Conservation (phyloP, 495 filamentous ascomycete species). For the Mytilinidion resinicola region DNA sequence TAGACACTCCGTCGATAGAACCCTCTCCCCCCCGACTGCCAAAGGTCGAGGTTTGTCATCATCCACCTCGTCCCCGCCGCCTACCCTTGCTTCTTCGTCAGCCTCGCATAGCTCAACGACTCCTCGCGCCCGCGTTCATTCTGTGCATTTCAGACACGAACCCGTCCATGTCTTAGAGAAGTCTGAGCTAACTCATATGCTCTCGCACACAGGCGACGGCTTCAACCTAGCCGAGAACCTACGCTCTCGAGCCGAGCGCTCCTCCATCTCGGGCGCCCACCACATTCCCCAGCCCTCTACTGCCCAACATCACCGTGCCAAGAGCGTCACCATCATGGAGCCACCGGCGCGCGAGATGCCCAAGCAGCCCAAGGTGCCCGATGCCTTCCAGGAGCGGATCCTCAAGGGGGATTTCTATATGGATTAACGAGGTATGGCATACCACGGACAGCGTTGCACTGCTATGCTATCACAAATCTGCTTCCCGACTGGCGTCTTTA, state of each 20-base stretch:
- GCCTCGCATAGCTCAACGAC: neutral
- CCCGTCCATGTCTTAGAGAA: slow-evolving; percentile 33
- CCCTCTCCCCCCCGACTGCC: slow-evolving; percentile 41
- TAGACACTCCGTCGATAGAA: slow-evolving; percentile 34
- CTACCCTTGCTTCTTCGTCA: slow-evolving; percentile 32
- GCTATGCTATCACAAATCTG: too few species aligned
- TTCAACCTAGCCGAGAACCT: slow-evolving; percentile 95
- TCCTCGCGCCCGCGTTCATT: slow-evolving; percentile 8
- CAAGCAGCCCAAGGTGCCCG: slow-evolving; percentile 55
- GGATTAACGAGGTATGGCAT: slow-evolving; percentile 53
- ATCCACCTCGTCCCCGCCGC: slow-evolving; percentile 22
- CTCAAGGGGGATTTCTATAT: slow-evolving; percentile 96
- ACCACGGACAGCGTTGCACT: neutral
- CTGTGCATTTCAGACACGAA: slow-evolving; percentile 21
- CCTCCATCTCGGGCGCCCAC: slow-evolving; percentile 49
- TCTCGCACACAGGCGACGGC: slow-evolving; percentile 67
- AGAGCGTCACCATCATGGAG: slow-evolving; percentile 64
- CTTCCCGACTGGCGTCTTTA: too few species aligned
- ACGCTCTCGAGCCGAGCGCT: slow-evolving; percentile 79
- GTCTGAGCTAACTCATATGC: slow-evolving; percentile 53
- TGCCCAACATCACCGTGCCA: slow-evolving; percentile 45
- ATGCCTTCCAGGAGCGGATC: slow-evolving; percentile 93
- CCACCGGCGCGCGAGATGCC: slow-evolving; percentile 46
- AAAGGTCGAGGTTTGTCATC: slow-evolving; percentile 46
- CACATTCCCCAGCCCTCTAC: slow-evolving; percentile 27